Base-by-base conservation (phyloP, 495 filamentous ascomycete species). In the Penicillium bialowiezense region DNA sequence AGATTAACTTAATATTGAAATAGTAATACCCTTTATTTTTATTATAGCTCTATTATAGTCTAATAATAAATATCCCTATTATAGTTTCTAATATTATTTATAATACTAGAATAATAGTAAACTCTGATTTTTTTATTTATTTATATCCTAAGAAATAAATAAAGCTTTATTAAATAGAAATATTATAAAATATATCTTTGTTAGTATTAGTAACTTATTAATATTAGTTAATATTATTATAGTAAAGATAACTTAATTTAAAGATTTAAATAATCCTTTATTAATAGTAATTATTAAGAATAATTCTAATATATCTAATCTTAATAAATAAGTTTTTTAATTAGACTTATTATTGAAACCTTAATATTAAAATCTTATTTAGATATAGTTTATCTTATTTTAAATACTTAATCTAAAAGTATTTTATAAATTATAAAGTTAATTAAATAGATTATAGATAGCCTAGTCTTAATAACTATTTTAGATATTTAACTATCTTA, bases 381-480 rank as follows among this genome's bases (percentile, higher is more conserved):
- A 49, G 37, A 15, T 17, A 34, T 40, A 26, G 46, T 7, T 34
- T 50, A 13, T 31, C 47, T 9, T 29, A 50, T 18, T 19, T 18
- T 42, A 29, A 39, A 36, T 29, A 50, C 26, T 39, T 31, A 6
- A 35, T 19, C 14, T 18, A 50, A 12, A 50, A 50, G 24, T 50
- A 50, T 32, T 24, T 19, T 36, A 24, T 50, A 7, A 50, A 50
- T 37, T 50, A 26, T 36, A 9, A 49, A 37, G 32, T 41, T 12
- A 21, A 49, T n/a, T n/a, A 50, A 32, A 39, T 19, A 9, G 47
- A 39, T 7, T 33, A 7, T 8, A 19, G 47, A 37, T 50, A 19
- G 38, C 47, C 42, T 5, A 43, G 47, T 26, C 19, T 50, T 26
- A 29, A 39, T 18, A 50, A 50, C 38, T 50, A 50, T 15, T 50